Evolutionary conservation across 768 basidiomycete genomes (phyloP), one percentile per base, ranked within the genome.

Genomic region (Suillus paluster): DNA sequence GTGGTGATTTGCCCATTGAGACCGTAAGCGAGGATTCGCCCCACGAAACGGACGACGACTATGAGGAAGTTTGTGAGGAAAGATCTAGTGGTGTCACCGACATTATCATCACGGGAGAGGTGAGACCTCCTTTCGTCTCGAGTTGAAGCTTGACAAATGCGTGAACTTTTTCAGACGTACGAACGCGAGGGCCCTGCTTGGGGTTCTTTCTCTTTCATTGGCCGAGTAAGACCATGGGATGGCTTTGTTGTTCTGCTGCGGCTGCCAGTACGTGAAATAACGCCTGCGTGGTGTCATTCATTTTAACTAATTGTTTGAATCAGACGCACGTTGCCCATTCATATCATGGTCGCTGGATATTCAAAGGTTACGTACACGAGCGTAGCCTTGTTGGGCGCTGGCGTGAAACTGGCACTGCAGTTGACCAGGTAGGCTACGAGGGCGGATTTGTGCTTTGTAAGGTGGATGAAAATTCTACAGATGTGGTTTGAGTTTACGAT

Each of bases 201-300:
- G 84, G 83, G 84, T 6, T 73, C 80, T 60, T 78, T 75, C 65
- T 75, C 71, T 19, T 77, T 80, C 56, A 68, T 81, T 62, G 83
- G 84, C n/a, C 72, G 83, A 70, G 75, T 84, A 61, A 74, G 83
- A 34, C 73, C 74, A 39, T 84, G 84, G 83, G 84, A 85, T 68
- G 84, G 83, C 4, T 66, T 84, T 30, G 68, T 83, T 7, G 78
- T 79, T 44, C 72, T 85, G 49, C 72, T 83, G 39, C 80, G 81
- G 36, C 73, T 74, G 61, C 76, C 82, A 12, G 84, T 84, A 68
- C 53, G 81, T 74, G 58, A 65, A 36, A 19, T 33, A 23, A 25
- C 33, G 21, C 58, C 60, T 34, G 17, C 19, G 10, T 19, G 27
- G 3, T 10, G 52, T 62, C n/a, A 33, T 55, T 62, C 64, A 57